A percentile compares a stretch with the other conserved stretches of the same genome.
Evolutionary conservation across 1,139 yeast genomes (phyloP).

Genomic region (Kodamaea ohmeri): DNA sequence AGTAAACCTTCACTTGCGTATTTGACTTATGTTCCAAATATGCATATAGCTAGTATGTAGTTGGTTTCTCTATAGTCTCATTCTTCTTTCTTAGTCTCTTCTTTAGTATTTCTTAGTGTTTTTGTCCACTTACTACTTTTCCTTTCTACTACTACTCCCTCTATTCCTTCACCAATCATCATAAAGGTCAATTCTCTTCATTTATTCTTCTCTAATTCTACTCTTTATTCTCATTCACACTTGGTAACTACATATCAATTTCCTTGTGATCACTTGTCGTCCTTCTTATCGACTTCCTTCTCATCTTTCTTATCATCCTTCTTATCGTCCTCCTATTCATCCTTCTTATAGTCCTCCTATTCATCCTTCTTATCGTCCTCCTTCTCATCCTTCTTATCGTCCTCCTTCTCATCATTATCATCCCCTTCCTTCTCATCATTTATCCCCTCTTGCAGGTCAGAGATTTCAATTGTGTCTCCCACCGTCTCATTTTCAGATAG

Average conservation of each 20-base stretch:
- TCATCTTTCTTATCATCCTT: too few relatives aligned
- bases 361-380: not conserved
- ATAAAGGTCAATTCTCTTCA: too few relatives aligned
- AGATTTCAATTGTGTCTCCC: constrained; percentile 18
- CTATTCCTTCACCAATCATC: too few relatives aligned
- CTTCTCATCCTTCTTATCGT: not conserved
- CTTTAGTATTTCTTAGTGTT: not conserved
- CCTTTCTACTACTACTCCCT: not conserved
- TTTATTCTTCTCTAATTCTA: not conserved
- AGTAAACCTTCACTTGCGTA: too few relatives aligned
- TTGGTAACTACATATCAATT: too few relatives aligned
- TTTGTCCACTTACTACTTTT: not conserved
- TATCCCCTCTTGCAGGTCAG: constrained; percentile 11
- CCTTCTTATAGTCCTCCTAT: too few relatives aligned
- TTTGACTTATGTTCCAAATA: not conserved
- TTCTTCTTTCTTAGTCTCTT: not conserved
- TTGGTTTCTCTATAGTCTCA: too few relatives aligned
- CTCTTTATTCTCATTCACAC: not conserved
- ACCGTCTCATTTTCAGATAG: constrained; percentile 21
- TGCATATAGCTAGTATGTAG: not conserved
- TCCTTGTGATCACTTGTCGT: too few relatives aligned
- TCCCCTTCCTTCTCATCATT: not conserved
- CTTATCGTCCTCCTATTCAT: too few relatives aligned
- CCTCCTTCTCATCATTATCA: not conserved
- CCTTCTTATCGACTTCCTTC: too few relatives aligned